Conservation (phyloP, 495 filamentous ascomycete species). For the Penicillium coffeae region DNA sequence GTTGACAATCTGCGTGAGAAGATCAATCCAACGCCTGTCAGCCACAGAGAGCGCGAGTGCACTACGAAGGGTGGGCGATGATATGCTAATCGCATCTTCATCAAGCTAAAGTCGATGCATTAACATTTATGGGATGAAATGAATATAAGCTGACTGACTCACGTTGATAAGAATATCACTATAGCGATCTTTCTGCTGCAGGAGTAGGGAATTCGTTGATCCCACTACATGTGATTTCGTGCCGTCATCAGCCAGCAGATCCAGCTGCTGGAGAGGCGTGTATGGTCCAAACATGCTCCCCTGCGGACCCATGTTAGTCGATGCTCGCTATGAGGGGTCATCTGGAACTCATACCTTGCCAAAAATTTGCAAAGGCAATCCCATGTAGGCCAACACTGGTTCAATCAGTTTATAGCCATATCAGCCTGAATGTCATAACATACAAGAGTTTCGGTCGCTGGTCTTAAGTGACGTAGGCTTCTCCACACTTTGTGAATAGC, state of each 20-base stretch:
- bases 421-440: conserved; percentile 6
- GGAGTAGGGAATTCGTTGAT: conserved; percentile 88
- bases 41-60: conserved; percentile 79
- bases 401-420: conserved; percentile 21
- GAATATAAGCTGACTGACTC: too few species aligned
- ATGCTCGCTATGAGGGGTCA: neutral
- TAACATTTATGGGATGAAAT: too few species aligned
- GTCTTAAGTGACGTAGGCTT: conserved; percentile 84
- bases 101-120: conserved; percentile 56
- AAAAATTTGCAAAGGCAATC: conserved; percentile 89
- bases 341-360: conserved; percentile 62
- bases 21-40: conserved; percentile 95
- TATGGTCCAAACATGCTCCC: conserved; percentile 96
- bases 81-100: conserved; percentile 80
- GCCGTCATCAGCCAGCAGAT: conserved; percentile 86
- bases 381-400: conserved; percentile 84
- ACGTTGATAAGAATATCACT: conserved; percentile 94
- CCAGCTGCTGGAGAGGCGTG: conserved; percentile 92
- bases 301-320: conserved; percentile 40
- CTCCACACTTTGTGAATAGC: conserved; percentile 67
- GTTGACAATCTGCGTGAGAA: conserved; percentile 85
- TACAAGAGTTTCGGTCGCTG: conserved; percentile 82
- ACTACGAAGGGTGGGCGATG: conserved; percentile 69
- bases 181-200: conserved; percentile 96
- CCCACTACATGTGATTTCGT: conserved; percentile 98